Evolutionary conservation across 2,329 filamentous ascomycete species (phyloP).

Genomic region (Colletotrichum liaoningense): DNA sequence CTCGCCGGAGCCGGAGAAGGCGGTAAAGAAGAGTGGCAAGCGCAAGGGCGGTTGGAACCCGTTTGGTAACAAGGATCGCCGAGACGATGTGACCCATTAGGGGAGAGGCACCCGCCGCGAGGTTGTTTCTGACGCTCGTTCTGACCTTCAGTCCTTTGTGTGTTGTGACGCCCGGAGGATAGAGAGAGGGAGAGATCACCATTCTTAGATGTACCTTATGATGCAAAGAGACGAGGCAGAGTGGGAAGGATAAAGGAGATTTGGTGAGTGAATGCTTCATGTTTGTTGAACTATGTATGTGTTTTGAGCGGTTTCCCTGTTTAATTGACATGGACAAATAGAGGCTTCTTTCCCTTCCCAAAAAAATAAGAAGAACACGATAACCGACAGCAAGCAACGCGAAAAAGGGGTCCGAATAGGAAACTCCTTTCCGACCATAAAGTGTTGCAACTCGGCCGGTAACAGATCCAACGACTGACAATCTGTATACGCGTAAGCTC

Average conservation of each 20-base stretch:
- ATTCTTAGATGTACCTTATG: neutral
- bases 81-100: neutral
- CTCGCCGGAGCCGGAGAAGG: neutral
- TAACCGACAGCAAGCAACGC: slow-evolving; percentile 21
- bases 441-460: slow-evolving; percentile 15
- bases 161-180: slow-evolving; percentile 7
- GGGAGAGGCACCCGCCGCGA: neutral
- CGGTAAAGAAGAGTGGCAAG: neutral
- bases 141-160: slow-evolving; percentile 17
- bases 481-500: slow-evolving; percentile 34
- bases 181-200: neutral
- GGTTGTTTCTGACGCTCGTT: neutral
- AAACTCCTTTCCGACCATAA: slow-evolving; percentile 14
- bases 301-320: slow-evolving; percentile 19
- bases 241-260: neutral
- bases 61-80: neutral
- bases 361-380: slow-evolving; percentile 12
- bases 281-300: slow-evolving; percentile 30
- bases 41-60: neutral
- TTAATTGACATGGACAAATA: slow-evolving; percentile 25
- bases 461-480: slow-evolving; percentile 33
- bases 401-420: slow-evolving; percentile 12
- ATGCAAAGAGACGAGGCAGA: neutral
- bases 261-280: slow-evolving; percentile 32
- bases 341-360: slow-evolving; percentile 18